Evolutionary conservation across 805 yeast species (phyloP), one percentile per base, ranked within the genome.

Genomic region (Zygotorulaspora florentina): DNA sequence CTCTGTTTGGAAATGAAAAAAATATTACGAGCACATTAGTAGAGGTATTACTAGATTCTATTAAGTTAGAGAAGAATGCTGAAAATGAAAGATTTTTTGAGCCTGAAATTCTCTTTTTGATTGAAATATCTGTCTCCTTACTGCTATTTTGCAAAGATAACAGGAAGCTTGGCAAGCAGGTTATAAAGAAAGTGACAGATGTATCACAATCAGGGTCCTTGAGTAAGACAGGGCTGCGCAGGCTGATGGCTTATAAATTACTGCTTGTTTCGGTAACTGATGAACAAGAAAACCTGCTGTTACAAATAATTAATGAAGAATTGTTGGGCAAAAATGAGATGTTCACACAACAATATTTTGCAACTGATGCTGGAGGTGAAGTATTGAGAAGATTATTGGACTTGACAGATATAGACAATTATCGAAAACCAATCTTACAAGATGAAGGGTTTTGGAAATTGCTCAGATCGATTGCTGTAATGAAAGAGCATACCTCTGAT

Each of bases 381-480:
- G 45, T 70, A 63, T 55, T 85, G 75, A 15, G 55, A 56, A 35
- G 73, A 70, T 26, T 68, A 70, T 39, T 61, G 71, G 35, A 73
- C 56, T 40, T 63, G 15, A 53, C 65, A 2, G 57, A 57, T 8
- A 56, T 50, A 20, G 57, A 54, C 17, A 53, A 53, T 18, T 58
- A 60, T 38, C 53, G 54, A 29, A 40, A 49, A 8, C 45, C 49
- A 44, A 78, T 86, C 1, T 55, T 83, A 20, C 70, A 81, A 40
- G 71, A 80, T 42, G 73, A 71, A 42, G 64, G 66, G 9, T 81
- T 71, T 55, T 82, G 88, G 87, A 75, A 72, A 42, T 50, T 76
- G 0, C 56, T 81, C 43, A 67, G 83, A 53, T 51, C 62, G 2
- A 64, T 79, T 42, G 80, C 80, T 0, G 68, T 79, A 0, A 64